Percentiles rank a stretch among this genome's conserved stretches.
These are phyloP conservation scores for Penicillium pulvis DNA, from an alignment of 495 filamentous ascomycete species.

Conservation along the genomic window DNA sequence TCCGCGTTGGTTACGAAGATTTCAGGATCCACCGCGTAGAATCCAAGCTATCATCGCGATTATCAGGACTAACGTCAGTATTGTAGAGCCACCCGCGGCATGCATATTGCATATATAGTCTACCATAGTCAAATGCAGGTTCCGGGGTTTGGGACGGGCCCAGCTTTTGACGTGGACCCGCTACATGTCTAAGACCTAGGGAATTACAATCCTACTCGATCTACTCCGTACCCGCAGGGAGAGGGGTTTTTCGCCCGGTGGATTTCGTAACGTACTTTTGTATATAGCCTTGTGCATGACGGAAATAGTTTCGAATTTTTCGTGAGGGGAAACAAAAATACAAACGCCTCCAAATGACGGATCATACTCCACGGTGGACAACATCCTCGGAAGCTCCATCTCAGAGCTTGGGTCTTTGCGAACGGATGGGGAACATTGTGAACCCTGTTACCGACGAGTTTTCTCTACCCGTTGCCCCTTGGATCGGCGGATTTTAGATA, in stretches of 20 bases:
- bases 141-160: slow-evolving; percentile 5
- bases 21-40: slow-evolving; percentile 24
- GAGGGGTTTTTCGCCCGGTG: background rate
- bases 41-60: slow-evolving; percentile 17
- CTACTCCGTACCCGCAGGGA: background rate
- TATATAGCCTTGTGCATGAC: background rate
- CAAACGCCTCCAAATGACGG: background rate
- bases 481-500: background rate
- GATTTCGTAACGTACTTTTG: background rate
- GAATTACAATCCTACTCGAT: background rate
- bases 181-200: slow-evolving; percentile 22
- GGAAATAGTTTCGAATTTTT: background rate
- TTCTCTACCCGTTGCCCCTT: background rate
- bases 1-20: slow-evolving; percentile 19
- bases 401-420: slow-evolving; percentile 1
- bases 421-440: slow-evolving; percentile 2
- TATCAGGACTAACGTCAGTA: slow-evolving; percentile 12
- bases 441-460: background rate
- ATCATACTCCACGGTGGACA: background rate
- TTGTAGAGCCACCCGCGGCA: slow-evolving; percentile 21
- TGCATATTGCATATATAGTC: slow-evolving; percentile 12
- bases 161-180: slow-evolving; percentile 21
- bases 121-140: slow-evolving; percentile 14
- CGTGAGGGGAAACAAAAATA: background rate
- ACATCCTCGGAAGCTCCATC: background rate